Conservation (phyloP, 257 asterid genomes). For the Haberlea rhodopensis region DNA sequence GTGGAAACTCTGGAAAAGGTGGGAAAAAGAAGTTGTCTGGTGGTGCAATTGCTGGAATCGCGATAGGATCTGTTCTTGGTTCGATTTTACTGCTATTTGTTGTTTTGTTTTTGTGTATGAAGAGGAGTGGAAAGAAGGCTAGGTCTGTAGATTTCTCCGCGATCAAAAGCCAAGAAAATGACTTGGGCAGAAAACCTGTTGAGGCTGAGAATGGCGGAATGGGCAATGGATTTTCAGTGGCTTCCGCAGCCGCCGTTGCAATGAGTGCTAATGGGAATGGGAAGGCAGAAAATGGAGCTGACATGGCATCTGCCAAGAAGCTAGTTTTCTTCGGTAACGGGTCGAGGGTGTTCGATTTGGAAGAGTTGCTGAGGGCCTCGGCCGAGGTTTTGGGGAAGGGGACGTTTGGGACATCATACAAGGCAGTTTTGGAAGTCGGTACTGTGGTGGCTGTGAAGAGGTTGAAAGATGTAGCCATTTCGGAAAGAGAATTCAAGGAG, state of each 20-base stretch:
- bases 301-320: conserved; percentile 24
- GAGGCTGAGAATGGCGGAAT: conserved; percentile 42
- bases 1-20: conserved; percentile 17
- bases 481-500: conserved; percentile 41
- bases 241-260: conserved; percentile 40
- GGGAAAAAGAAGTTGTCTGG: conserved; percentile 48
- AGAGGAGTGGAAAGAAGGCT: conserved; percentile 50
- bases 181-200: conserved; percentile 38
- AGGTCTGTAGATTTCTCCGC: conserved; percentile 51
- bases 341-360: conserved; percentile 37
- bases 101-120: conserved; percentile 56
- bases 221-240: conserved; percentile 40
- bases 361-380: conserved; percentile 44
- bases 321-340: conserved; percentile 32
- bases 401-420: conserved; percentile 41
- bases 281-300: conserved; percentile 26
- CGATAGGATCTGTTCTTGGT: conserved; percentile 67
- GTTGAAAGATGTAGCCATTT: conserved; percentile 37
- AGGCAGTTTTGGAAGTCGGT: conserved; percentile 43
- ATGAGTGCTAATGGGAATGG: conserved; percentile 32
- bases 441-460: conserved; percentile 41
- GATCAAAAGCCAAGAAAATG: conserved; percentile 53
- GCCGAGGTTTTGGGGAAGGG: conserved; percentile 52
- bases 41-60: conserved; percentile 85
- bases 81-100: conserved; percentile 45